These are phyloP conservation scores for Solanum gracilifrons DNA, from an alignment of 257 asterid genomes.

Conservation along the genomic window DNA sequence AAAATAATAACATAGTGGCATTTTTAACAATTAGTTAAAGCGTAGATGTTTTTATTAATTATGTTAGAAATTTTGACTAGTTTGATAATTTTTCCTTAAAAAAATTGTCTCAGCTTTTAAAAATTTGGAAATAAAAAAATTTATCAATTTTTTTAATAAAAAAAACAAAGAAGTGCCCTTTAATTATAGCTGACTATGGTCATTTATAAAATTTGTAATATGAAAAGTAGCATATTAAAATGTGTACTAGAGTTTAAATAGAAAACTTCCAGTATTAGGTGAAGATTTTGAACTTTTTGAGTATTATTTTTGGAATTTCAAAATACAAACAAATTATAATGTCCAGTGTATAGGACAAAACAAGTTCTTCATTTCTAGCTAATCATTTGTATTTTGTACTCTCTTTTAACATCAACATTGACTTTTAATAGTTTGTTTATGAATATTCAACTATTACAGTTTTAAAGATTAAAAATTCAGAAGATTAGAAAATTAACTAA, in stretches of 20 bases:
- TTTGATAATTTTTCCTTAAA: background rate
- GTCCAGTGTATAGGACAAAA: slow-evolving; percentile 12
- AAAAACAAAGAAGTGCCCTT: background rate
- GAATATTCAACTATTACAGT: background rate
- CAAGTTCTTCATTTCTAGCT: slow-evolving; percentile 8
- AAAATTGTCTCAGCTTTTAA: background rate
- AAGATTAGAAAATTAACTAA: background rate
- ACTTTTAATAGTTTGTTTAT: background rate
- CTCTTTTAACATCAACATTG: slow-evolving; percentile 5
- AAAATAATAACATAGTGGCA: no score
- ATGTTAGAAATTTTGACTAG: no score
- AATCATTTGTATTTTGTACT: slow-evolving; percentile 1
- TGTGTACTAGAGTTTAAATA: background rate
- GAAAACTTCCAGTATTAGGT: slow-evolving; percentile 18
- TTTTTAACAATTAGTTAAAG: no score
- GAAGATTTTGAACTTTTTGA: background rate
- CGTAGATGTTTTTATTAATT: no score
- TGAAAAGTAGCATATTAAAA: background rate
- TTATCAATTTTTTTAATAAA: no score
- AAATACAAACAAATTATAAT: background rate
- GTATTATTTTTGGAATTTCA: background rate
- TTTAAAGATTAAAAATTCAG: background rate
- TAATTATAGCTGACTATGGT: background rate
- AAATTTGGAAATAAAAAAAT: background rate
- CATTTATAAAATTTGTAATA: background rate